Evolutionary conservation across 345 rosid genomes (phyloP).

Genomic region (Linum lewisii): DNA sequence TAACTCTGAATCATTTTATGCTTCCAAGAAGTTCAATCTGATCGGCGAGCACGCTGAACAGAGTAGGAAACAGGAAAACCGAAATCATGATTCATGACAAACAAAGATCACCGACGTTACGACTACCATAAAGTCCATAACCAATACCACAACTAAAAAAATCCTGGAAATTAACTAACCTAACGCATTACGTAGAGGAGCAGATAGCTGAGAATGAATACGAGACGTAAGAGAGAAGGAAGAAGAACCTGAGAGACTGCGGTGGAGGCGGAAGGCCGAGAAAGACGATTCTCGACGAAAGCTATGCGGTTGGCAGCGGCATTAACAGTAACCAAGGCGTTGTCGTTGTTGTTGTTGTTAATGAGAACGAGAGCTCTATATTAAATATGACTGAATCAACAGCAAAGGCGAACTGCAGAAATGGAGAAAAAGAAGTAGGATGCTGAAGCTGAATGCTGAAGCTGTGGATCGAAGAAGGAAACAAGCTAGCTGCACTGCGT

Average conservation of each 20-base stretch:
- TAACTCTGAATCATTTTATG: background rate
- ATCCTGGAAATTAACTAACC: background rate
- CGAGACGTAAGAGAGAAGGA: background rate
- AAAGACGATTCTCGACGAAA: conserved; percentile 60
- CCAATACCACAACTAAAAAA: background rate
- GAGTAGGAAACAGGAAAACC: background rate
- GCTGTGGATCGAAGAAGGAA: too few relatives aligned
- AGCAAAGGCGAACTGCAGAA: too few relatives aligned
- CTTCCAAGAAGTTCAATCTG: background rate
- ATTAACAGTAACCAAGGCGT: conserved; percentile 55
- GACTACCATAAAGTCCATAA: background rate
- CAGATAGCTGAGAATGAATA: background rate
- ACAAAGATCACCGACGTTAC: background rate
- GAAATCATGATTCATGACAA: background rate
- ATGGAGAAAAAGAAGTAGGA: too few relatives aligned
- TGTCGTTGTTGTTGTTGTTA: conserved; percentile 22
- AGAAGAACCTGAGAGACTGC: conserved; percentile 38
- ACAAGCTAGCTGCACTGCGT: too few relatives aligned
- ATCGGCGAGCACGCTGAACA: too few relatives aligned
- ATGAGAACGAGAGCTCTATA: conserved; percentile 10
- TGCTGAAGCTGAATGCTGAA: too few relatives aligned
- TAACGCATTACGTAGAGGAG: too few relatives aligned
- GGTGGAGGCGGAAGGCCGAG: conserved; percentile 16
- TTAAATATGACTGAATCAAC: too few relatives aligned
- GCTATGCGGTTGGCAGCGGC: conserved; percentile 90